Evolutionary conservation across 306 rosid species (phyloP).

Genomic region (Rubus idaeus): DNA sequence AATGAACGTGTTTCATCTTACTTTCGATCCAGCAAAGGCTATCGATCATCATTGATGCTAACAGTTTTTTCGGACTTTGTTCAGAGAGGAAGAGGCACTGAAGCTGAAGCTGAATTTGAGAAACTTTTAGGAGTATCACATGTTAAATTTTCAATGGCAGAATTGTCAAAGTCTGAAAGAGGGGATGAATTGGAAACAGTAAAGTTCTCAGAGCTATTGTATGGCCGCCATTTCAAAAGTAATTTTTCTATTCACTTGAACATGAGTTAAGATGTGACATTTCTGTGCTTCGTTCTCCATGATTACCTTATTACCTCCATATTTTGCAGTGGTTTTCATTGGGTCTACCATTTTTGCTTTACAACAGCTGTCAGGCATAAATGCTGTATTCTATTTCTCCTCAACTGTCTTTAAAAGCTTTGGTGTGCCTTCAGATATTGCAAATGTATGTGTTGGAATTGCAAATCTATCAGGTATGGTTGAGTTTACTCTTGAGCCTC

Average conservation of each 20-base stretch:
- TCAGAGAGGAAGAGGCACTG: conserved; percentile 71
- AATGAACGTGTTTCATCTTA: neutral
- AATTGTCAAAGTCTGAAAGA: conserved; percentile 60
- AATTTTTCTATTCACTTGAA: conserved; percentile 8
- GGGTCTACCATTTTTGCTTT: conserved; percentile 83
- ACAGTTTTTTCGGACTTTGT: conserved; percentile 32
- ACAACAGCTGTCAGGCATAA: conserved; percentile 92
- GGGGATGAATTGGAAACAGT: conserved; percentile 59
- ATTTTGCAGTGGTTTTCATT: conserved; percentile 85
- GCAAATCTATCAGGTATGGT: conserved; percentile 64
- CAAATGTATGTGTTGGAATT: conserved; percentile 65
- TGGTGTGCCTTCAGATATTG: conserved; percentile 67
- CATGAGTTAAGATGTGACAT: neutral
- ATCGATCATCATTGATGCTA: conserved; percentile 15
- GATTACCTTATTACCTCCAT: conserved; percentile 36
- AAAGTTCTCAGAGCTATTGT: conserved; percentile 50
- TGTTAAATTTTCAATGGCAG: conserved; percentile 70
- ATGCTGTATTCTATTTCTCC: conserved; percentile 86
- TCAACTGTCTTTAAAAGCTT: conserved; percentile 74
- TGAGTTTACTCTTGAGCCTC: conserved; percentile 19
- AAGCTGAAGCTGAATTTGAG: conserved; percentile 76
- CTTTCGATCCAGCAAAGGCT: conserved; percentile 12
- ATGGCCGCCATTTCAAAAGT: conserved; percentile 66
- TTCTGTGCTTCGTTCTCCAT: conserved; percentile 23
- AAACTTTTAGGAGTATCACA: conserved; percentile 69